A percentile compares a stretch with the other conserved stretches of the same genome.
These are phyloP conservation scores for Pleurotus citrinopileatus DNA, from an alignment of 768 basidiomycete species.

Conservation along the genomic window DNA sequence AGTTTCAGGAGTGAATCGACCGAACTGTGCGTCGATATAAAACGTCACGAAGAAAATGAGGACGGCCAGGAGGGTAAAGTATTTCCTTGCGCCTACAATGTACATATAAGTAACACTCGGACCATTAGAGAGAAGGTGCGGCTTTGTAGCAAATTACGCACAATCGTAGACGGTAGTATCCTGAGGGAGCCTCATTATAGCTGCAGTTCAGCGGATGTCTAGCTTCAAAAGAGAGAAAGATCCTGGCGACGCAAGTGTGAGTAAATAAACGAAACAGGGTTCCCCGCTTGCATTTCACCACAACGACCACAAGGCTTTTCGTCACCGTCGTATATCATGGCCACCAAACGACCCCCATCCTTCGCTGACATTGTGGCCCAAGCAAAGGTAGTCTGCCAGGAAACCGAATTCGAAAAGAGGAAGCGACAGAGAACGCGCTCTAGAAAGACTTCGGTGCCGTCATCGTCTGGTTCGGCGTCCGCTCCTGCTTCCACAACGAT, in stretches of 20 bases:
- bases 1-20: constrained; percentile 58
- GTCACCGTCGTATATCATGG: not conserved
- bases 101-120: not conserved
- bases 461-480: not conserved
- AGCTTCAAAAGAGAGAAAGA: too few species aligned
- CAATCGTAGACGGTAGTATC: not conserved
- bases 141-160: too few species aligned
- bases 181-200: not conserved
- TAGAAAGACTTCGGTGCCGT: not conserved
- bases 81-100: constrained; percentile 27
- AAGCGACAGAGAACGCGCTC: constrained; percentile 2
- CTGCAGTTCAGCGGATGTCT: not conserved
- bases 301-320: not conserved
- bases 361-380: constrained; percentile 1
- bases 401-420: constrained; percentile 7
- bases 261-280: not conserved
- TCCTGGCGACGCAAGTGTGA: too few species aligned
- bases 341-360: constrained; percentile 1
- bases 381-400: constrained; percentile 7
- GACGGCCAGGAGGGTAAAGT: constrained; percentile 40
- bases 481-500: not conserved
- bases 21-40: constrained; percentile 75
- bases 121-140: not conserved
- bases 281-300: too few species aligned
- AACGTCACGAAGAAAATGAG: constrained; percentile 36